Evolutionary conservation across 306 rosid species (phyloP).

Genomic region (Gastrolobium villosum): DNA sequence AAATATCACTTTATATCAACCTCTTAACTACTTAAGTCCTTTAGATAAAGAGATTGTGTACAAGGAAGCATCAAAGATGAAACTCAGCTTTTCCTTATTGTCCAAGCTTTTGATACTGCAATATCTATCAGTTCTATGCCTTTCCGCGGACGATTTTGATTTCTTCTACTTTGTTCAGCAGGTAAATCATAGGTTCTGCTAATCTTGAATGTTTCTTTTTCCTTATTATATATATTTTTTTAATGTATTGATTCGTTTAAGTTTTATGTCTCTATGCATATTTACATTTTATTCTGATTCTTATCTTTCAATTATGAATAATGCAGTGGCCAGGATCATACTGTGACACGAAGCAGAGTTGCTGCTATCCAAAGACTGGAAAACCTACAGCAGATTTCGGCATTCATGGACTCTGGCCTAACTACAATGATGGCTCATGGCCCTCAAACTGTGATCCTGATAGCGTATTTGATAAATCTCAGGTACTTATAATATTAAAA

Average conservation of each 20-base stretch:
- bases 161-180: slow-evolving; percentile 92
- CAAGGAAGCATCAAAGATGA: slow-evolving; percentile 47
- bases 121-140: slow-evolving; percentile 56
- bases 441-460: slow-evolving; percentile 80
- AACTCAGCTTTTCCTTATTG: slow-evolving; percentile 42
- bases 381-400: slow-evolving; percentile 77
- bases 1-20: slow-evolving; percentile 26
- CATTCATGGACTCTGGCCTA: slow-evolving; percentile 86
- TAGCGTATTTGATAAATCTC: slow-evolving; percentile 73
- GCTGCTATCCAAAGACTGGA: slow-evolving; percentile 81
- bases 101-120: slow-evolving; percentile 61
- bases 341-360: slow-evolving; percentile 73
- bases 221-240: no score
- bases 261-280: background rate
- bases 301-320: background rate
- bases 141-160: slow-evolving; percentile 67
- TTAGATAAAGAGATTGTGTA: background rate
- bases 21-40: background rate
- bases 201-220: background rate
- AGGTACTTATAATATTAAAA: slow-evolving; percentile 50
- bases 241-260: background rate
- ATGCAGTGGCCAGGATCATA: slow-evolving; percentile 87
- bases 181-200: slow-evolving; percentile 47
- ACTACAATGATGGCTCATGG: slow-evolving; percentile 72
- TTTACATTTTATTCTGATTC: background rate